Conservation (phyloP, 164 flowering plant genomes). For the Pachysandra terminalis region DNA sequence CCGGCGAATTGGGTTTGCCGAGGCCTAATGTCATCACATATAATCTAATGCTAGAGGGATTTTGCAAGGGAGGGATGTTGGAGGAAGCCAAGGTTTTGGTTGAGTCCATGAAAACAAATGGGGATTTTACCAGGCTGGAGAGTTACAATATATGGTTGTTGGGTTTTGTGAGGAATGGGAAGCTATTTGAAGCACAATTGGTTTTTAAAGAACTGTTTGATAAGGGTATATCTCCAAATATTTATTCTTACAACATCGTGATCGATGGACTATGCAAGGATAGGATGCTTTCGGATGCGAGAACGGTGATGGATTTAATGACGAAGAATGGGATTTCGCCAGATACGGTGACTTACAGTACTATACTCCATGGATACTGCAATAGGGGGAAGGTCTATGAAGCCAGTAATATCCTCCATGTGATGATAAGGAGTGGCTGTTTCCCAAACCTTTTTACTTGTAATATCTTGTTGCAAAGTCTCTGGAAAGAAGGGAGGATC, state of each 20-base stretch:
- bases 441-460: conserved; percentile 69
- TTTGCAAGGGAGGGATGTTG: conserved; percentile 65
- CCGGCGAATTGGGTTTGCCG: conserved; percentile 65
- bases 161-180: conserved; percentile 70
- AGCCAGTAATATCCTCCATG: conserved; percentile 60
- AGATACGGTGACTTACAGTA: conserved; percentile 71
- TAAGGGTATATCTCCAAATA: conserved; percentile 50
- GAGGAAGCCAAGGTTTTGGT: conserved; percentile 63
- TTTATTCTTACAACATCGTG: conserved; percentile 68
- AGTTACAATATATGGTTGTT: conserved; percentile 78
- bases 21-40: conserved; percentile 61
- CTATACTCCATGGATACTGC: conserved; percentile 75
- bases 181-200: conserved; percentile 52
- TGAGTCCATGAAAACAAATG: conserved; percentile 53
- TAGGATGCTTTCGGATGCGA: conserved; percentile 77
- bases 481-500: conserved; percentile 67
- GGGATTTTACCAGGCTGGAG: conserved; percentile 36
- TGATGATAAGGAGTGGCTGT: conserved; percentile 62
- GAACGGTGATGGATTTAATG: conserved; percentile 57
- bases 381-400: conserved; percentile 49
- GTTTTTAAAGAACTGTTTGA: conserved; percentile 70
- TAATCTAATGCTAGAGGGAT: conserved; percentile 77
- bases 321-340: conserved; percentile 47
- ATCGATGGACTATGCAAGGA: conserved; percentile 78
- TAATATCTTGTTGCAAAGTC: conserved; percentile 81